These are phyloP conservation scores for Coniochaeta sp. DNA, from an alignment of 2,329 filamentous ascomycete species.

Conservation along the genomic window DNA sequence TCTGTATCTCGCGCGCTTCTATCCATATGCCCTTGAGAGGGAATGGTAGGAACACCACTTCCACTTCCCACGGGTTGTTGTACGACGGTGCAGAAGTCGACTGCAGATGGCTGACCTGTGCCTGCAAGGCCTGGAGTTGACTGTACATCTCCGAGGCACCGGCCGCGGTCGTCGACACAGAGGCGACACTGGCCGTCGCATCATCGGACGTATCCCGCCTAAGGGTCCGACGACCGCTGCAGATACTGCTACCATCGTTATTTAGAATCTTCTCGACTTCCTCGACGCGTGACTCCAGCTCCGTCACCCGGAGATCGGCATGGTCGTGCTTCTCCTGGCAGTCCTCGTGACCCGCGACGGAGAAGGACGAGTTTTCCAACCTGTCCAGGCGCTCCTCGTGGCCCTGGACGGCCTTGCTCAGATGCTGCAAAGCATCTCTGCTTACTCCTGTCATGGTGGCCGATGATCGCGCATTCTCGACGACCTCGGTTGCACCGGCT, in stretches of 20 bases:
- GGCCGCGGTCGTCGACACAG: slow-evolving; percentile 33
- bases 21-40: slow-evolving; percentile 50
- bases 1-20: slow-evolving; percentile 37
- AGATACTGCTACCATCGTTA: slow-evolving; percentile 37
- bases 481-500: background rate
- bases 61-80: slow-evolving; percentile 62
- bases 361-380: slow-evolving; percentile 65
- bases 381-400: slow-evolving; percentile 60
- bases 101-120: slow-evolving; percentile 49
- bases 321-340: slow-evolving; percentile 61
- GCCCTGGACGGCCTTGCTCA: slow-evolving; percentile 46
- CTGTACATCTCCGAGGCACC: slow-evolving; percentile 39
- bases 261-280: slow-evolving; percentile 48
- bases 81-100: slow-evolving; percentile 51
- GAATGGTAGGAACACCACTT: slow-evolving; percentile 71
- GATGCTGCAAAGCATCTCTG: slow-evolving; percentile 30
- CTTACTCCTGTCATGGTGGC: slow-evolving; percentile 1
- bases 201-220: slow-evolving; percentile 31
- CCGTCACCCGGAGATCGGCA: slow-evolving; percentile 58
- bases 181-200: slow-evolving; percentile 37
- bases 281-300: slow-evolving; percentile 58
- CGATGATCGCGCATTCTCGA: background rate
- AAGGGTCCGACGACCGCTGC: slow-evolving; percentile 25
- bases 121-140: slow-evolving; percentile 42
- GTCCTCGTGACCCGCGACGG: slow-evolving; percentile 58